A percentile compares a stretch with the other conserved stretches of the same genome.
Conservation (phyloP, 2,329 filamentous ascomycete genomes). For the Talaromyces sp. region DNA sequence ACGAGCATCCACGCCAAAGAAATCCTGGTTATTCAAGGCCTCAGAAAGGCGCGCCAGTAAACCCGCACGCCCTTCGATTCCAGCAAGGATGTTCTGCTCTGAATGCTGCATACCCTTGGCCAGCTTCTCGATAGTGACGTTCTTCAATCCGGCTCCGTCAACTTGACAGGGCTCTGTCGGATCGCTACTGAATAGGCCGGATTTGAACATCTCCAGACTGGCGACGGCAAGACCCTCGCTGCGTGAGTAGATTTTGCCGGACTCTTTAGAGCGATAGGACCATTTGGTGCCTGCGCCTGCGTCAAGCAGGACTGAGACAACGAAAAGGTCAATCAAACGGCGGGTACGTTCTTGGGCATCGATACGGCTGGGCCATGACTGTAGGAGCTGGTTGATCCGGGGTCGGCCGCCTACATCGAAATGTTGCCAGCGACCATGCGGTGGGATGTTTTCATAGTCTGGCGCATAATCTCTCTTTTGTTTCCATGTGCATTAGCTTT, state of each 20-base stretch:
- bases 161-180: constrained; percentile 82
- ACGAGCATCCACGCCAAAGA: constrained; percentile 80
- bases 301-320: constrained; percentile 63
- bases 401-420: constrained; percentile 62
- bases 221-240: constrained; percentile 85
- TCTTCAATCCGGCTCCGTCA: constrained; percentile 77
- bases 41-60: constrained; percentile 74
- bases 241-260: constrained; percentile 76
- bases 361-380: constrained; percentile 53
- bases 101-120: constrained; percentile 83
- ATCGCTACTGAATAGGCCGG: constrained; percentile 83
- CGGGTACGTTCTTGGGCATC: constrained; percentile 57
- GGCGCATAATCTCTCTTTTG: constrained; percentile 68
- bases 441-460: constrained; percentile 73
- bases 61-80: constrained; percentile 80
- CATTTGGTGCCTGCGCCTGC: constrained; percentile 86
- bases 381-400: constrained; percentile 54
- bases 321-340: constrained; percentile 63
- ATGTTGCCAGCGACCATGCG: constrained; percentile 73
- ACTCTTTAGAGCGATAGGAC: constrained; percentile 91
- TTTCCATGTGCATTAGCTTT: constrained; percentile 6
- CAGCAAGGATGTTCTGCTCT: constrained; percentile 77
- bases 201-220: constrained; percentile 89
- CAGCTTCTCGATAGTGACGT: constrained; percentile 72
- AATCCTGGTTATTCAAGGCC: constrained; percentile 77